A percentile compares a stretch with the other conserved stretches of the same genome.
These are phyloP conservation scores for Solanum virginianum DNA, from an alignment of 257 asterid species.

Conservation along the genomic window DNA sequence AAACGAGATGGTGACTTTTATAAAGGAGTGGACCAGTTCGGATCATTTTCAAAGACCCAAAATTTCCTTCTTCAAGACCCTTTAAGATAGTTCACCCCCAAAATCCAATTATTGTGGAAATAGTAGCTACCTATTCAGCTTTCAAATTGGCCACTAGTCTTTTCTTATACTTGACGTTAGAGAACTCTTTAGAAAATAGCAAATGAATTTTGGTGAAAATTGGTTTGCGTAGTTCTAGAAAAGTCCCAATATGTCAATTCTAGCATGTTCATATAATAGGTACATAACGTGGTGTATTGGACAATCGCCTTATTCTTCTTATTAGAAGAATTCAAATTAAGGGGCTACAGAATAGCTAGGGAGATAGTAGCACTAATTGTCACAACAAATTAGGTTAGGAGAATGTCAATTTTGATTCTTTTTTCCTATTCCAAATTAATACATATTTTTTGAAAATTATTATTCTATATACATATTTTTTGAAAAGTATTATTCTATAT, in stretches of 20 bases:
- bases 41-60: constrained; percentile 1
- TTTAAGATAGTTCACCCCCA: neutral
- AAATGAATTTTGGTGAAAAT: neutral
- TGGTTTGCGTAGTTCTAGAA: neutral
- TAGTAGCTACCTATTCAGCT: neutral
- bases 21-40: neutral
- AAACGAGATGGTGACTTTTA: constrained; percentile 1
- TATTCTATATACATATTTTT: neutral
- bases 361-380: neutral
- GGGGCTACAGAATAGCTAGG: neutral
- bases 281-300: neutral
- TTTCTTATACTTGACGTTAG: neutral
- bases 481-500: too few relatives aligned
- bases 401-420: neutral
- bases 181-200: neutral
- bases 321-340: neutral
- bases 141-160: neutral
- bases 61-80: neutral
- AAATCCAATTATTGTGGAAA: neutral
- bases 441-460: neutral
- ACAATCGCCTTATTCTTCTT: neutral
- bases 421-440: neutral
- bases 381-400: neutral
- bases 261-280: neutral
- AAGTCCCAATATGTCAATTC: neutral